phyloP scores from a whole-genome alignment of 176 grass and related monocot genomes.

The Olyra latifolia region DNA sequence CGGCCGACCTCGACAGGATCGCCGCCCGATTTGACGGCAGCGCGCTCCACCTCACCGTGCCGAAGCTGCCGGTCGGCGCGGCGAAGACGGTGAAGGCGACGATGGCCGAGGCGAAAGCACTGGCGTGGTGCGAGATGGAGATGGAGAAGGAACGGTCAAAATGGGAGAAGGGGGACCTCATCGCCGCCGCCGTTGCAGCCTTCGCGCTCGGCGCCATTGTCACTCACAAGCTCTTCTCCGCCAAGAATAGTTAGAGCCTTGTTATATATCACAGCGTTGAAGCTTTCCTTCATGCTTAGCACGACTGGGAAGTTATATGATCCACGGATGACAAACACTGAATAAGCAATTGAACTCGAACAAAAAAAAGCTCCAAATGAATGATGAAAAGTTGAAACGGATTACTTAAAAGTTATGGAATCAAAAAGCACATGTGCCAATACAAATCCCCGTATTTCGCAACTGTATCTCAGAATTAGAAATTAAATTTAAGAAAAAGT shows the following conservation, averaged over 20 bases:
- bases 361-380: not conserved
- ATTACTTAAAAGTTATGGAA: not conserved
- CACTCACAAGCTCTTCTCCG: constrained; percentile 22
- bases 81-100: not conserved
- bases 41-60: constrained; percentile 40
- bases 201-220: constrained; percentile 57
- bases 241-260: not conserved
- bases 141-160: not conserved
- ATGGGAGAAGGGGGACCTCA: constrained; percentile 17
- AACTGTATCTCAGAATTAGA: not conserved
- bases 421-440: not conserved
- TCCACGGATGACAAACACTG: not conserved
- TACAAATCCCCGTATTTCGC: not conserved
- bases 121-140: not conserved
- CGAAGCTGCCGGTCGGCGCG: constrained; percentile 15
- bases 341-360: not conserved
- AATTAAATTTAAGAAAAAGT: too few species aligned
- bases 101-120: not conserved
- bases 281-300: not conserved
- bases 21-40: constrained; percentile 47
- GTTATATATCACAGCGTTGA: not conserved
- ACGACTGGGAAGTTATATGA: not conserved
- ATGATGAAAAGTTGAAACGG: not conserved
- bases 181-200: constrained; percentile 40
- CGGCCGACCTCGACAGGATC: constrained; percentile 41